Evolutionary conservation across 768 basidiomycete genomes (phyloP).

Genomic region (Agrocybe praecox): DNA sequence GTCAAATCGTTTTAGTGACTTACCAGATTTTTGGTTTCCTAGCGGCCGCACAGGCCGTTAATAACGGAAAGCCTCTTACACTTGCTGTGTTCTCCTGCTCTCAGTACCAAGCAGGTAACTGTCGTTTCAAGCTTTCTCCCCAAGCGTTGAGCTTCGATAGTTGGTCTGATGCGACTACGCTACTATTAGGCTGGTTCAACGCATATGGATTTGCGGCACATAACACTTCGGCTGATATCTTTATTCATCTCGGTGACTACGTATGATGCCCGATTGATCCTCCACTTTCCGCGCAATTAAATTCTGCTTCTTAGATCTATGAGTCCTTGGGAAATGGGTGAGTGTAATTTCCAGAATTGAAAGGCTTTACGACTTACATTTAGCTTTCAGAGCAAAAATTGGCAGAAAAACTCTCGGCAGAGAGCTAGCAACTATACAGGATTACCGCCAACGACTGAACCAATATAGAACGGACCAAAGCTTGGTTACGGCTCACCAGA

Average conservation of each 20-base stretch:
- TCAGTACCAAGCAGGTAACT: constrained; percentile 48
- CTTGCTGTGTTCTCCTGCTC: constrained; percentile 66
- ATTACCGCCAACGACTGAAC: constrained; percentile 52
- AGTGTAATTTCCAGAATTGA: not conserved
- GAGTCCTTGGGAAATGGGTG: constrained; percentile 44
- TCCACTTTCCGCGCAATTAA: not conserved
- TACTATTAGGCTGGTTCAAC: constrained; percentile 58
- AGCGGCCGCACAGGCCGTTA: constrained; percentile 50
- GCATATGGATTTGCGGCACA: constrained; percentile 59
- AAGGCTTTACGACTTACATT: not conserved
- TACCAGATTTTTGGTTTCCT: not conserved
- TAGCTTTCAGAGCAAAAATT: constrained; percentile 40
- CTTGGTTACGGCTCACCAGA: constrained; percentile 49
- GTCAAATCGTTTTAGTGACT: not conserved
- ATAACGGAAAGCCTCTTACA: constrained; percentile 53
- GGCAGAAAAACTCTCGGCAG: constrained; percentile 52
- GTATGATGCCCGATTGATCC: constrained; percentile 29
- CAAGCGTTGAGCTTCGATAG: not conserved
- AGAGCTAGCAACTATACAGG: constrained; percentile 57
- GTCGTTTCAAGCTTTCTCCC: too few species aligned
- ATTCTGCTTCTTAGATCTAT: constrained; percentile 40
- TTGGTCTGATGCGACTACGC: too few species aligned
- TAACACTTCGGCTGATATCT: constrained; percentile 53
- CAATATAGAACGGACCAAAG: constrained; percentile 57
- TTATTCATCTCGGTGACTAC: constrained; percentile 63